Evolutionary conservation across 2,329 filamentous ascomycete genomes (phyloP), one percentile per base, ranked within the genome.

Genomic region (Coleophoma eucalyptorum): DNA sequence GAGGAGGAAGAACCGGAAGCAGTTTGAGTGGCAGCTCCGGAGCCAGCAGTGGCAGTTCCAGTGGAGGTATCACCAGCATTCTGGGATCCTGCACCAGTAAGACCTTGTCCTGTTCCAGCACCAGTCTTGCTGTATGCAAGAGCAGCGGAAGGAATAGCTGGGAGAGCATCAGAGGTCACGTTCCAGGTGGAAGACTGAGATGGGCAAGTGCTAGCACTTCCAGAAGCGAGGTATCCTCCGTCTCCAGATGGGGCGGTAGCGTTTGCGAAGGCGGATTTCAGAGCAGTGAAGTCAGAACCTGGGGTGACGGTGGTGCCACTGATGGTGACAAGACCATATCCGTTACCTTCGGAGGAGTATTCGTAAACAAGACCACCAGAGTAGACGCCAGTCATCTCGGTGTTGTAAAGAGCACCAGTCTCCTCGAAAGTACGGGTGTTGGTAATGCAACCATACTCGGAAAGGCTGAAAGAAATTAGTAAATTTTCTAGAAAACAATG

Each of bases 331-430:
- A 44, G 42, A 57, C 91, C 93, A 70, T 83, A 96, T 44, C 84
- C 77, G 72, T 85, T 89, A 52, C 77, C 76, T 70, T 93, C 89
- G 63, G 87, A 73, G 13, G 87, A 84, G 77, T 96, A 97, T 72
- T 97, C 91, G 75, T 96, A 97, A 69, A 96, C 87, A 38, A 97
- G 81, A 68, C 93, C 93, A 63, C 93, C 93, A 37, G 91, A 96
- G 80, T 96, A 97, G 62, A 96, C 90, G n/a, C 69, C 60, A 4
- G 86, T 90, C 93, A 97, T 97, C 52, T 95, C 67, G 19, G 69
- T 69, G 69, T 76, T 81, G 84, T 96, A 97, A 54, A 97, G 77
- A 38, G 90, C 78, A 46, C 70, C 70, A 49, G 96, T 72, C 73
- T 96, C 92, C 52, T 83, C 77, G 64, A 96, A 97, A 62, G 85